Percentiles rank a stretch among this genome's conserved stretches.
phyloP scores from a whole-genome alignment of 225 moss, liverwort and hornwort genomes.

The Physcomitrium patens region DNA sequence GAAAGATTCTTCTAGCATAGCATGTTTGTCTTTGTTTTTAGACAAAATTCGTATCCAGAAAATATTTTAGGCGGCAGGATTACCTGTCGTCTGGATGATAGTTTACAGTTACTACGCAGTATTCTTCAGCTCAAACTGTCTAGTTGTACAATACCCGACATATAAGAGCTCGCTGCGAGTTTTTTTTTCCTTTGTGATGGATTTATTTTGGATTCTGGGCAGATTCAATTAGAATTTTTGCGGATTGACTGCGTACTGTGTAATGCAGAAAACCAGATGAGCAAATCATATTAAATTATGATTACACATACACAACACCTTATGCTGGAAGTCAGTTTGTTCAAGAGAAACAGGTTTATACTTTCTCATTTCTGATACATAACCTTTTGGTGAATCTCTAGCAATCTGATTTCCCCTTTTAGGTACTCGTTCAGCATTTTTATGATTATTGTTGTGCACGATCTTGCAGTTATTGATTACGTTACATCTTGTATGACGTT shows the following conservation, averaged over 20 bases:
- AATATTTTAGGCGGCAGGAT: neutral
- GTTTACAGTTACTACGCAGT: too few relatives aligned
- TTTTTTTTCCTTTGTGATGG: neutral
- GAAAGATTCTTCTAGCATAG: neutral
- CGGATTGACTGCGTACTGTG: slow-evolving; percentile 18
- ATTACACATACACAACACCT: slow-evolving; percentile 97
- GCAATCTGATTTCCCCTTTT: neutral
- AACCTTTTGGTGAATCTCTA: neutral
- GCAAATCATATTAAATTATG: slow-evolving; percentile 87
- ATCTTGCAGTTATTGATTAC: neutral
- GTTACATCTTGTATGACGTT: too few relatives aligned
- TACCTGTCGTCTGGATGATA: neutral
- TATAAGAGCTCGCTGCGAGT: neutral
- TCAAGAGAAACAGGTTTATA: slow-evolving; percentile 44
- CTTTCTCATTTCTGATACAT: neutral
- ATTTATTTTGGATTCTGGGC: neutral
- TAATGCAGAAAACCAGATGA: slow-evolving; percentile 81
- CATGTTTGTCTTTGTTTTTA: neutral
- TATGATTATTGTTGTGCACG: neutral
- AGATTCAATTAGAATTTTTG: neutral
- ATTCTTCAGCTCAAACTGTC: too few relatives aligned
- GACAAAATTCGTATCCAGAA: neutral
- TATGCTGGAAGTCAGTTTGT: slow-evolving; percentile 77
- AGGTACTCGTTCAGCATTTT: neutral
- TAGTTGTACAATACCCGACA: too few relatives aligned